A percentile compares a stretch with the other conserved stretches of the same genome.
These are phyloP conservation scores for Brassica hybrid DNA, from an alignment of 441 rosid genomes.

Conservation along the genomic window DNA sequence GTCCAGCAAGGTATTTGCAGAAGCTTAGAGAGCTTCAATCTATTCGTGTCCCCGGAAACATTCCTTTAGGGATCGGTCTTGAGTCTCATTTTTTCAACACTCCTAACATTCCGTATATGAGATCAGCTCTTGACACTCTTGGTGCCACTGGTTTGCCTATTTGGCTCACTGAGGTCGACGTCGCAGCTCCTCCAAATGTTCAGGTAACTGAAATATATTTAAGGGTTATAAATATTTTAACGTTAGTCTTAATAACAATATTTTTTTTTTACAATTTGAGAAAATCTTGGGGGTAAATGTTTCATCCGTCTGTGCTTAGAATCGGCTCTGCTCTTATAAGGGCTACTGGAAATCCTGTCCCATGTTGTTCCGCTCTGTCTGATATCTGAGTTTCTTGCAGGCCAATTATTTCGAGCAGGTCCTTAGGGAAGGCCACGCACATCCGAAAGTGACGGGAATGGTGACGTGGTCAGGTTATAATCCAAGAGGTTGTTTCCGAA, in stretches of 20 bases:
- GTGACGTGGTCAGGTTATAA: too few relatives aligned
- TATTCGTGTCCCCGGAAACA: conserved; percentile 26
- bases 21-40: conserved; percentile 51
- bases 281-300: neutral
- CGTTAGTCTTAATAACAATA: neutral
- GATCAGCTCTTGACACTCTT: conserved; percentile 41
- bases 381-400: conserved; percentile 19
- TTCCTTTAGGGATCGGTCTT: conserved; percentile 59
- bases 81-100: conserved; percentile 56
- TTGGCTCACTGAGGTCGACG: conserved; percentile 57
- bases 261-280: neutral
- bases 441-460: too few relatives aligned
- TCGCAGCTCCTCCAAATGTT: conserved; percentile 35
- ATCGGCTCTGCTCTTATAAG: too few relatives aligned
- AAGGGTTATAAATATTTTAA: neutral
- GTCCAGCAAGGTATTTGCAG: conserved; percentile 51
- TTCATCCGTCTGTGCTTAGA: neutral
- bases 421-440: conserved; percentile 50
- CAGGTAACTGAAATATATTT: conserved; percentile 14
- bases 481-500: too few relatives aligned
- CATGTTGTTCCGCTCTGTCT: too few relatives aligned
- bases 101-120: conserved; percentile 51
- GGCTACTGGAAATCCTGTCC: too few relatives aligned
- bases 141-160: conserved; percentile 58
- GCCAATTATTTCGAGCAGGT: conserved; percentile 55